Percentiles rank a stretch among this genome's conserved stretches.
These are phyloP conservation scores for Nidularia pulvinata DNA, from an alignment of 768 basidiomycete genomes.

Conservation along the genomic window DNA sequence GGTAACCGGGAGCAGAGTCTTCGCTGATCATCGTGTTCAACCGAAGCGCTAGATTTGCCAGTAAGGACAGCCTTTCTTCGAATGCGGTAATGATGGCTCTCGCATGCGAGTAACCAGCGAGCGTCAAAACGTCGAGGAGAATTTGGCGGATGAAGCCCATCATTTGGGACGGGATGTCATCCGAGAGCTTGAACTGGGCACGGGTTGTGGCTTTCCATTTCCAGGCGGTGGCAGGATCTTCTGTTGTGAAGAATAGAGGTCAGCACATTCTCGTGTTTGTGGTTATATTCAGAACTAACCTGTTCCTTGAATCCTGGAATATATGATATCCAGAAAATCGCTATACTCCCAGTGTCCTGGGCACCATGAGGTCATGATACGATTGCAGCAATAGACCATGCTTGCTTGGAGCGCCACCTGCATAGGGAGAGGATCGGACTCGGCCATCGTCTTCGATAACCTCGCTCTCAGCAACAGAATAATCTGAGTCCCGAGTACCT, in stretches of 20 bases:
- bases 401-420: conserved; percentile 39
- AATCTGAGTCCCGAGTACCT: conserved; percentile 29
- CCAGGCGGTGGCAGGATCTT: conserved; percentile 12
- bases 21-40: neutral
- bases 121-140: conserved; percentile 13
- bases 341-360: conserved; percentile 40
- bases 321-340: conserved; percentile 31
- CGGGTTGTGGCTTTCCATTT: conserved; percentile 24
- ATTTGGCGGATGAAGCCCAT: conserved; percentile 14
- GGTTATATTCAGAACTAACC: conserved; percentile 16
- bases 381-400: conserved; percentile 32
- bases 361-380: conserved; percentile 40
- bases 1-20: conserved; percentile 4
- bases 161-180: conserved; percentile 14
- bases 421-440: conserved; percentile 28
- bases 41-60: neutral
- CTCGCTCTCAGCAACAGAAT: conserved; percentile 22
- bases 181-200: conserved; percentile 12
- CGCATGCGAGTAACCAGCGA: neutral
- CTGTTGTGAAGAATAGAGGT: conserved; percentile 1
- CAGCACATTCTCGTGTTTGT: neutral
- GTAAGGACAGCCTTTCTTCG: neutral
- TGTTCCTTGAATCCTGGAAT: conserved; percentile 31
- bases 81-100: neutral
- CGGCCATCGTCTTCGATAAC: conserved; percentile 13